A percentile compares a stretch with the other conserved stretches of the same genome.
Conservation (phyloP, 2,329 filamentous ascomycete genomes). For the Aspergillus sp. region DNA sequence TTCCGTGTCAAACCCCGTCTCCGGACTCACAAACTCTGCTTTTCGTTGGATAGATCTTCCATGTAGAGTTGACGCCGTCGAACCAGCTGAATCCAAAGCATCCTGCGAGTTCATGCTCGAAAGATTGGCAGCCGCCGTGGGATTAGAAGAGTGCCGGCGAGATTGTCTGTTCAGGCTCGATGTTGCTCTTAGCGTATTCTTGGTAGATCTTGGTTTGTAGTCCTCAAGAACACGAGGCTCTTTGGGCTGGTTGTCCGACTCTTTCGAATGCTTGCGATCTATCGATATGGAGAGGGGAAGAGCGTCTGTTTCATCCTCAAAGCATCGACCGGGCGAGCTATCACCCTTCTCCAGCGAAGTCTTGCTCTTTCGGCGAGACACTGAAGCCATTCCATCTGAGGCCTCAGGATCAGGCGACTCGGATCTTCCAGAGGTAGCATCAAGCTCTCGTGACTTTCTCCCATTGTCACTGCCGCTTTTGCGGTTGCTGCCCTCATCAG, state of each 20-base stretch:
- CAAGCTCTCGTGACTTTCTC: constrained; percentile 12
- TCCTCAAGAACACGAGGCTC: too few relatives aligned
- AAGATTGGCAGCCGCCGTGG: constrained; percentile 12
- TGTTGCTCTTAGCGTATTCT: constrained; percentile 7
- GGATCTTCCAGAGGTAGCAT: constrained; percentile 16
- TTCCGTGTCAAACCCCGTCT: neutral
- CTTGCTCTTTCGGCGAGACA: constrained; percentile 33
- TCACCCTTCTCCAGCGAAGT: constrained; percentile 21
- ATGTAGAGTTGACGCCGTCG: neutral
- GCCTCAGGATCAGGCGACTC: constrained; percentile 15
- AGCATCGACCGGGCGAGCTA: too few relatives aligned
- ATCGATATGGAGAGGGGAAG: too few relatives aligned
- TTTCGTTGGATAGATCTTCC: neutral
- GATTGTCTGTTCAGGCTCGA: constrained; percentile 18
- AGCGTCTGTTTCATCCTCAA: too few relatives aligned
- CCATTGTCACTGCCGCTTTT: neutral
- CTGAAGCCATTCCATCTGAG: constrained; percentile 13
- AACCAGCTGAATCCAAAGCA: neutral
- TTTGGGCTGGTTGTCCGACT: too few relatives aligned
- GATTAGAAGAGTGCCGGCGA: constrained; percentile 35
- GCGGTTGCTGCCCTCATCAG: constrained; percentile 6
- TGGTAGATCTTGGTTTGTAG: too few relatives aligned
- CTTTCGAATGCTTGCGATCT: neutral
- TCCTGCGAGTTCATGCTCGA: neutral
- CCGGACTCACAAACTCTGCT: neutral